Base-by-base conservation (phyloP, 108 stramenopile genomes). In the Licmophora abbreviata region DNA sequence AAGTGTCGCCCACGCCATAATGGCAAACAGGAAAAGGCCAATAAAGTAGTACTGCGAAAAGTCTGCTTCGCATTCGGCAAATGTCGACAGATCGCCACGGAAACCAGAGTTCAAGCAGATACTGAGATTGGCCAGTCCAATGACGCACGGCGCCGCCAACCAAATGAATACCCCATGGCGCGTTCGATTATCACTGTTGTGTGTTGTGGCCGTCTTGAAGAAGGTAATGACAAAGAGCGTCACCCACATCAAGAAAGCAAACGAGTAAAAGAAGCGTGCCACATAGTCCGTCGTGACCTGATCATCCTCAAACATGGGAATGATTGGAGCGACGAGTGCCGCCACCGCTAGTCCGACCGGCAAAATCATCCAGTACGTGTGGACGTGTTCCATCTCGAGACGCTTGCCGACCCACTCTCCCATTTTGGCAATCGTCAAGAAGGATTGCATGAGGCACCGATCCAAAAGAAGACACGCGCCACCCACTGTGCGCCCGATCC, bases 321-420 rank as follows among this genome's bases (percentile, higher is more conserved):
- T 35, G 4, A 51, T 44, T n/a, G 51, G 37, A 53, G 38, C 38
- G 11, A 38, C 23, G 21, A 61, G 44, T n/a, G 51, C 51, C 3
- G 59, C 52, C 4, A 61, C 37, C 1, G 51, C 26, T 30, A 61
- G 31, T 22, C 59, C 59, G 21, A 61, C 51, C 1, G 59, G 59
- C 8, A 61, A 14, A 44, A 61, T 51, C 51, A 52, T 43, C 59
- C 59, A 61, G 3, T 58, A 41, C 1, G 64, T 21, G 46, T 58
- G 57, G 17, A 66, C 32, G 28, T 66, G 64, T 43, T 66, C 64
- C 27, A 58, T 17, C 27, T 66, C 64, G 8, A 58, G 9, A 14
- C 64, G 56, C 10, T 49, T 44, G 18, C 49, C 64, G 29, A 66
- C 33, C 64, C 64, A 66, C 34, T 66, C 64, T 12, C 57, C 64